Evolutionary conservation across 441 rosid genomes (phyloP).

Genomic region (Cnidoscolus chayamansa): DNA sequence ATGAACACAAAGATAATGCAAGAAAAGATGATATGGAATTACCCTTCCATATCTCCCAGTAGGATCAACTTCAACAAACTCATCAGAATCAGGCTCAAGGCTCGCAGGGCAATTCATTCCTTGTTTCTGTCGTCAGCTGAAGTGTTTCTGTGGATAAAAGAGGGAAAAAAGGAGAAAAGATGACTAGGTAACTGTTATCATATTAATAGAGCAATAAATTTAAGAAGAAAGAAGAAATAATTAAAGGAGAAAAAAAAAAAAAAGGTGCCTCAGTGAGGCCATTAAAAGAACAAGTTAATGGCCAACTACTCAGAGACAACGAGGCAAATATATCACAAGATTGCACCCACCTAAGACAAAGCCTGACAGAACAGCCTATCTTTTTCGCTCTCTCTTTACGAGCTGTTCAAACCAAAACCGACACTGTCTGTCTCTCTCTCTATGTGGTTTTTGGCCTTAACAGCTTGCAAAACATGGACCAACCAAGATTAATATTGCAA

Average conservation of each 20-base stretch:
- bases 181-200: neutral
- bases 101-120: slow-evolving; percentile 38
- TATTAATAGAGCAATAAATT: neutral
- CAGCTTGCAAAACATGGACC: slow-evolving; percentile 34
- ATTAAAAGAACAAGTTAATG: slow-evolving; percentile 25
- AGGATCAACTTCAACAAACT: slow-evolving; percentile 93
- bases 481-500: slow-evolving; percentile 7
- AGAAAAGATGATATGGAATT: slow-evolving; percentile 30
- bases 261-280: slow-evolving; percentile 18
- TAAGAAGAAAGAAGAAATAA: neutral
- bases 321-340: slow-evolving; percentile 32
- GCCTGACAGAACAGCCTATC: slow-evolving; percentile 28
- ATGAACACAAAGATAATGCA: slow-evolving; percentile 11
- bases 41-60: slow-evolving; percentile 98
- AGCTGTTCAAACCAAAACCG: slow-evolving; percentile 19
- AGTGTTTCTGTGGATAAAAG: slow-evolving; percentile 4
- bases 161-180: slow-evolving; percentile 1
- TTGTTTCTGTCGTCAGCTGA: slow-evolving; percentile 3
- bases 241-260: too few species aligned
- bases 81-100: slow-evolving; percentile 40
- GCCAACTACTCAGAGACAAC: slow-evolving; percentile 33
- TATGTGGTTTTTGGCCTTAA: neutral
- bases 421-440: neutral
- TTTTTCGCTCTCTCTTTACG: slow-evolving; percentile 24
- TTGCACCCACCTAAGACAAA: slow-evolving; percentile 14